A percentile compares a stretch with the other conserved stretches of the same genome.
Evolutionary conservation across 495 filamentous ascomycete genomes (phyloP).

Genomic region (Pyrenula massariospora): DNA sequence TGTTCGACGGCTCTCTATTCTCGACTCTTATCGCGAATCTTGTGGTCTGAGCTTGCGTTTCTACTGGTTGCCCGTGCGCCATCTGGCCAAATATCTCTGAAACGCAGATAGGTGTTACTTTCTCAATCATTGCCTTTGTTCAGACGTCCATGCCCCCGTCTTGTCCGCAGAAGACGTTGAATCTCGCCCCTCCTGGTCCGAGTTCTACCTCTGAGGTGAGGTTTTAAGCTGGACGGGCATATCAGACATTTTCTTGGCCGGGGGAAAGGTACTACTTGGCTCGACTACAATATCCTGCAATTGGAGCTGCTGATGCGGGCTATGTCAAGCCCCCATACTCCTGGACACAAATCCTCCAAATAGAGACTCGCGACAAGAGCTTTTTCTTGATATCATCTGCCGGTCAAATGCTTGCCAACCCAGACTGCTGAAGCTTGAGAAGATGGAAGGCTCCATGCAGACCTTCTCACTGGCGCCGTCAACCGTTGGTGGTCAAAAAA

Average conservation of each 20-base stretch:
- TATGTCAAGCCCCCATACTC: too few relatives aligned
- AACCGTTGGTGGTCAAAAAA: slow-evolving; percentile 16
- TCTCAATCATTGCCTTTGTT: background rate
- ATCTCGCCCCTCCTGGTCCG: background rate
- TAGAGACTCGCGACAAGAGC: too few relatives aligned
- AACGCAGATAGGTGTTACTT: background rate
- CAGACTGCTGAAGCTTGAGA: background rate
- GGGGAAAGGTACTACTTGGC: too few relatives aligned
- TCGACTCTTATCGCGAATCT: background rate
- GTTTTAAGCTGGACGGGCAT: background rate
- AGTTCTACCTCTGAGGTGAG: background rate
- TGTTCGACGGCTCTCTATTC: background rate
- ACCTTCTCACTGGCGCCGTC: slow-evolving; percentile 36
- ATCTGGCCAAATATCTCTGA: background rate
- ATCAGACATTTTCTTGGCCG: too few relatives aligned
- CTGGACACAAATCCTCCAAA: too few relatives aligned
- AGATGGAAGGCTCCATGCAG: slow-evolving; percentile 5
- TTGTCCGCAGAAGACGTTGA: background rate
- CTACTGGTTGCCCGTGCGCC: background rate
- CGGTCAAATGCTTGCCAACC: too few relatives aligned
- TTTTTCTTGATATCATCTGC: too few relatives aligned
- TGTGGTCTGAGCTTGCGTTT: background rate
- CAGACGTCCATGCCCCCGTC: background rate
- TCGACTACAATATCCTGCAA: too few relatives aligned
- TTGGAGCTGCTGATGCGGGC: too few relatives aligned